These are phyloP conservation scores for Aspergillus sp. DNA, from an alignment of 2,329 filamentous ascomycete genomes.

Conservation along the genomic window DNA sequence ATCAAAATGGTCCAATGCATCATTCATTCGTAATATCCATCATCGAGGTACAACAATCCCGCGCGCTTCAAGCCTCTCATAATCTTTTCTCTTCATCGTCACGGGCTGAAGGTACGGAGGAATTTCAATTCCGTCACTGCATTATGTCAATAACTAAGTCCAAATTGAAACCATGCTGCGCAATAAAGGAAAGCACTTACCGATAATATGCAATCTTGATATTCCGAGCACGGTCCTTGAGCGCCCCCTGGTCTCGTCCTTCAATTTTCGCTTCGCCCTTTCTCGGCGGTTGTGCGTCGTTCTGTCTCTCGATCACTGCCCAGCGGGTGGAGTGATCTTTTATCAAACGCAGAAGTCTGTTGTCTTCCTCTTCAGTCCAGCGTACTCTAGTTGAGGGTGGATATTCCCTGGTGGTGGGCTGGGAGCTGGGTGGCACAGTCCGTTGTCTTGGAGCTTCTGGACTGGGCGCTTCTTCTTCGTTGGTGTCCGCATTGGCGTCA, in stretches of 20 bases:
- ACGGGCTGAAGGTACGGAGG: slow-evolving; percentile 48
- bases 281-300: slow-evolving; percentile 26
- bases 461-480: not conserved
- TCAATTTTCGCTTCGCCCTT: slow-evolving; percentile 34
- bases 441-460: not conserved
- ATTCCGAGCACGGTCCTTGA: slow-evolving; percentile 58
- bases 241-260: slow-evolving; percentile 51
- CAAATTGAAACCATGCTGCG: not conserved
- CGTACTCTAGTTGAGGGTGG: slow-evolving; percentile 9
- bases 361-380: slow-evolving; percentile 43
- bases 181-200: slow-evolving; percentile 1
- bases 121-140: slow-evolving; percentile 32
- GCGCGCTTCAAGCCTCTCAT: slow-evolving; percentile 6
- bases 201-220: slow-evolving; percentile 41
- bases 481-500: not conserved
- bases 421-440: not conserved
- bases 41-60: slow-evolving; percentile 11
- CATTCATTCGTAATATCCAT: not conserved
- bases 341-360: slow-evolving; percentile 52
- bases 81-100: slow-evolving; percentile 32
- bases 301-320: slow-evolving; percentile 44
- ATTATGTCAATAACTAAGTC: not conserved
- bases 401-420: not conserved
- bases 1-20: not conserved
- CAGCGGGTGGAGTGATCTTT: slow-evolving; percentile 48